phyloP scores from a whole-genome alignment of 768 basidiomycete species.

The Rhodotorula taiwanensis region DNA sequence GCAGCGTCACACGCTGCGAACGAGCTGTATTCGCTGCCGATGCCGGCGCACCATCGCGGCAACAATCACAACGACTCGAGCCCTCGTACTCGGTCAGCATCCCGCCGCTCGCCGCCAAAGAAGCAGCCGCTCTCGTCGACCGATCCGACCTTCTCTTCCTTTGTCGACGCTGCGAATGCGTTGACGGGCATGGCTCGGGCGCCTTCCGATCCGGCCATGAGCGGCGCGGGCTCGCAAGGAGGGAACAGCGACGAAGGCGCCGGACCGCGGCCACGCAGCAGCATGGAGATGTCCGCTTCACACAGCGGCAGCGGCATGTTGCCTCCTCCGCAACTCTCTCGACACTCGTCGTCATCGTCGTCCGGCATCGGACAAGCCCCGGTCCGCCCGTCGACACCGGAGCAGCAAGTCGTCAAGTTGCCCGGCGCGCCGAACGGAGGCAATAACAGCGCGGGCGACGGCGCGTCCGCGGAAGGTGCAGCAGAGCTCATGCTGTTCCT shows the following conservation, averaged over 20 bases:
- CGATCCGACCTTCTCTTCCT: slow-evolving; percentile 28
- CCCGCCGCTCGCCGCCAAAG: not conserved
- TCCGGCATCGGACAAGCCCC: slow-evolving; percentile 1
- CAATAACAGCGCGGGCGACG: slow-evolving; percentile 6
- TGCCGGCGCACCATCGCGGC: too few species aligned
- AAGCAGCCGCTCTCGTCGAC: slow-evolving; percentile 9
- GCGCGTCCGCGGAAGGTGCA: slow-evolving; percentile 34
- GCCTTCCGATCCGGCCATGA: slow-evolving; percentile 13
- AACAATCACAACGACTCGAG: not conserved
- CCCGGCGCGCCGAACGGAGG: not conserved
- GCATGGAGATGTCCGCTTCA: not conserved
- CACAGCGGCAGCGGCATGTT: not conserved
- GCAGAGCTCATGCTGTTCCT: slow-evolving; percentile 41
- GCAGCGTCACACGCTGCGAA: too few species aligned
- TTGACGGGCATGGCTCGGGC: slow-evolving; percentile 26
- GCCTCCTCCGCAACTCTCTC: not conserved
- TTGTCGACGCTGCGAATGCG: slow-evolving; percentile 34
- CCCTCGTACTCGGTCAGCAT: not conserved
- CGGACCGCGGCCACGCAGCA: too few species aligned
- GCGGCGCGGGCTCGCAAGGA: too few species aligned
- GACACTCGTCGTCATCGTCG: not conserved
- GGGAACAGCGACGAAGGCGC: slow-evolving; percentile 22
- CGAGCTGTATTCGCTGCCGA: too few species aligned
- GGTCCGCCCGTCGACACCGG: slow-evolving; percentile 21
- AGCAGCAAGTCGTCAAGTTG: not conserved